Base-by-base conservation (phyloP, 139 green algal species). In the Pseudopediastrum boryanum region DNA sequence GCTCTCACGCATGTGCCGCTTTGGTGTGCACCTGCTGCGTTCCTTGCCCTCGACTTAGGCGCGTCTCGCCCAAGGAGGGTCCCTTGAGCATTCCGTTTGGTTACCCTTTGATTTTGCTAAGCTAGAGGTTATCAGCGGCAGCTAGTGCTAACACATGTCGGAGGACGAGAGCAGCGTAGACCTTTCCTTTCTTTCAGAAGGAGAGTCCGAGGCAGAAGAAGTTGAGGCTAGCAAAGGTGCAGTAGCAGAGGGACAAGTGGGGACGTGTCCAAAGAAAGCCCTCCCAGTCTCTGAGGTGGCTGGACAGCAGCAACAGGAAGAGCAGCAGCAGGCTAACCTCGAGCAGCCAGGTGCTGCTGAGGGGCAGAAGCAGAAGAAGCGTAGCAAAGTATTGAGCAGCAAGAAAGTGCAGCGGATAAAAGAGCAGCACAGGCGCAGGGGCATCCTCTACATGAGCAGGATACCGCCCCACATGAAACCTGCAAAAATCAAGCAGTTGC, bases 401-500 rank as follows among this genome's bases (percentile, higher is more conserved):
- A 54, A 89, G 58, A 86, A 87, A 64, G 48, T 93, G 33, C 35
- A 71, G 71, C 75, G 83, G 44, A 38, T 89, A n/a, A 89, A 91
- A 12, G 64, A 86, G 41, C 72, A 85, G n/a, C 74, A 90, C 71
- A 86, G 58, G 4, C 75, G 77, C 2, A 21, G 33, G 12, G 95
- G 95, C 39, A 89, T 98, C 21, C 70, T 98, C 8, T 99, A 98
- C 65, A 81, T 98, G 39, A 91, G 80, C 69, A 83, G 93, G 42
- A 86, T 90, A 21, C 85, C 86, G 31, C 83, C 86, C n/a, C 84
- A 87, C 42, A 88, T 90, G 93, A 98, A 98, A 74, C 95, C 74
- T 31, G 85, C 91, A 48, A 98, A 98, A 77, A 52, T 99, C 75
- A 88, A 92, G 35, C 93, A 98, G 74, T 71, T 98, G 85, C 81